These are phyloP conservation scores for Cunninghamia lanceolata DNA, from an alignment of 75 land plant species.

Conservation along the genomic window DNA sequence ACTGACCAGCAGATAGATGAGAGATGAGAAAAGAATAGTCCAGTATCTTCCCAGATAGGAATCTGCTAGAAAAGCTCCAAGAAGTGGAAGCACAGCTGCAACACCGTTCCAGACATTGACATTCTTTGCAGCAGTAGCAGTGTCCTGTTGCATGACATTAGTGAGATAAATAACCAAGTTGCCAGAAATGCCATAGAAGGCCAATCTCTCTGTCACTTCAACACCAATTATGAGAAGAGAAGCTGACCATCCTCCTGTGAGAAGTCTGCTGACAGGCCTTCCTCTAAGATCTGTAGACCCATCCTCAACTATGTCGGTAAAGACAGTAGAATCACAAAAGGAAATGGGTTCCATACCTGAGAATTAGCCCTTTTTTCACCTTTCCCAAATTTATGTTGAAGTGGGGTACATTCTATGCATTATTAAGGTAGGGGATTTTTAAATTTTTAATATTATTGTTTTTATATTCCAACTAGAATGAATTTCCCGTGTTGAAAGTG, in stretches of 20 bases:
- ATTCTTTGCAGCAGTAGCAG: constrained; percentile 19
- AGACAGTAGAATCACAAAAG: neutral
- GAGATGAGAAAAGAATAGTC: constrained; percentile 19
- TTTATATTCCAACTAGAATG: too few relatives aligned
- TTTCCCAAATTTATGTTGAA: too few relatives aligned
- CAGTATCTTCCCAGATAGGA: constrained; percentile 25
- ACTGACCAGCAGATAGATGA: constrained; percentile 27
- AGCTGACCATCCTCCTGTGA: constrained; percentile 14
- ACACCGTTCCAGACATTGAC: constrained; percentile 20
- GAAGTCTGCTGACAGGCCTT: constrained; percentile 17
- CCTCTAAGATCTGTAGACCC: constrained; percentile 25
- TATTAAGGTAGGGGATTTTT: too few relatives aligned
- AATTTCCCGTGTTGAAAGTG: too few relatives aligned
- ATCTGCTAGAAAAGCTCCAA: constrained; percentile 38
- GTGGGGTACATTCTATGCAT: too few relatives aligned
- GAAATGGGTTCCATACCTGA: neutral
- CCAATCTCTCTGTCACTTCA: constrained; percentile 21
- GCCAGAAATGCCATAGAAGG: constrained; percentile 19
- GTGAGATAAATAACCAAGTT: constrained; percentile 30
- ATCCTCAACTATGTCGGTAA: constrained; percentile 15
- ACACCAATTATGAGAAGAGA: neutral
- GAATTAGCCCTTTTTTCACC: too few relatives aligned
- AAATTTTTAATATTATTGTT: too few relatives aligned
- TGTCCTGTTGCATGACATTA: constrained; percentile 16
- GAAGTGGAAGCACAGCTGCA: constrained; percentile 15